Evolutionary conservation across 2,329 filamentous ascomycete species (phyloP), one percentile per base, ranked within the genome.

Genomic region (Fusarium protoensiforme): DNA sequence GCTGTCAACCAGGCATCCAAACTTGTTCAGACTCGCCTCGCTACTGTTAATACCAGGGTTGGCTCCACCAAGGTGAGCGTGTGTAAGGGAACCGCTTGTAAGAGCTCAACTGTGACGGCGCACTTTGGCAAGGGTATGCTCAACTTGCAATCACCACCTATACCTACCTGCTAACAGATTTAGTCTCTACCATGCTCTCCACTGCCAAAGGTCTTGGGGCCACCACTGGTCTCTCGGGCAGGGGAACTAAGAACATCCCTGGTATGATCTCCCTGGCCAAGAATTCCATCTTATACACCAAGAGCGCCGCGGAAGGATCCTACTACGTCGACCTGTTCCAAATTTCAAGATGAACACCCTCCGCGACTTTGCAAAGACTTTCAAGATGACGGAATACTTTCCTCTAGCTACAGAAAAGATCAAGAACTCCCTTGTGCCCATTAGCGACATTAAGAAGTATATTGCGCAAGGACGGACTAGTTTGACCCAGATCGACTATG

Each of bases 1-100:
- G 61, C 59, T 24, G 68, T 71, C n/a, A 57, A 65, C 10, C 62
- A 29, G 3, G 59, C 66, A 18, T 56, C 68, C 3, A 65, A 41
- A 3, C 38, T 46, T 11, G 68, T 72, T 3, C 64, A 68, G 18
- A 9, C 57, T 2, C 69, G 68, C 13, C 60, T 68, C 16, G 65
- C 51, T 39, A 36, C 33, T 22, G 64, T 71, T 11, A 51, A 57
- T 1, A 35, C 33, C 53, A 71, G 57, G 36, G 38, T 72, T 22
- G 33, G 24, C 24, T 38, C 58, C 10, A 36, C 59, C 22, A 58
- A 60, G 43, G 29, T 57, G 51, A 59, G 33, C 11, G 51, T 59
- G 5, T 69, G 66, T 35, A 36, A 29, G 29, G 61, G 53, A 2
- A 66, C 29, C 20, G 67, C 63, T 9, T 69, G 67, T 54, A 67